These are phyloP conservation scores for Helenozyma baotianmanensis DNA, from an alignment of 805 yeast genomes.

Conservation along the genomic window DNA sequence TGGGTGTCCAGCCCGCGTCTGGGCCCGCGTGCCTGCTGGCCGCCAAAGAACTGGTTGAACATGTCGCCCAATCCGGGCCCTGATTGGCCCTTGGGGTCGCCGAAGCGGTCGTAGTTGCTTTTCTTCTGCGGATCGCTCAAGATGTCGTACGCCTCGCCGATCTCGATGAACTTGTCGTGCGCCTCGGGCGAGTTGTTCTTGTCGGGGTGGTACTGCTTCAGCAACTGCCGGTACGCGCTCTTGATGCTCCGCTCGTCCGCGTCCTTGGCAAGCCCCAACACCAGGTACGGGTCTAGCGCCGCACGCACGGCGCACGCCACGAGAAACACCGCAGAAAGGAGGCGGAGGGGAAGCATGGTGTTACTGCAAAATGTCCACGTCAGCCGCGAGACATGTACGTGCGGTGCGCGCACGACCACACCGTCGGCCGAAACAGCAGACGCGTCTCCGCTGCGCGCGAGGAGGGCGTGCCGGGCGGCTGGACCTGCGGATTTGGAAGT, in stretches of 20 bases:
- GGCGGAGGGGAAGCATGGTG: too few relatives aligned
- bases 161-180: conserved; percentile 78
- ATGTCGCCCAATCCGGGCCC: conserved; percentile 43
- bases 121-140: conserved; percentile 69
- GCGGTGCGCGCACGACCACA: background rate
- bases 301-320: conserved; percentile 8
- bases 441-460: too few relatives aligned
- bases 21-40: conserved; percentile 32
- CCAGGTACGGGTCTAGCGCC: conserved; percentile 46
- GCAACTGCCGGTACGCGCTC: conserved; percentile 74
- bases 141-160: conserved; percentile 91
- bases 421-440: too few relatives aligned
- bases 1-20: conserved; percentile 61
- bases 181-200: conserved; percentile 84
- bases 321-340: conserved; percentile 1
- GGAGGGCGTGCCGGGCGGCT: too few relatives aligned
- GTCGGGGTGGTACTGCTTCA: conserved; percentile 91
- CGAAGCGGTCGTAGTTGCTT: conserved; percentile 65
- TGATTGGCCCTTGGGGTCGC: conserved; percentile 55
- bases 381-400: background rate
- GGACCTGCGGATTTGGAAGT: too few relatives aligned
- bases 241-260: conserved; percentile 82
- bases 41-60: conserved; percentile 53
- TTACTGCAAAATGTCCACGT: conserved; percentile 1
- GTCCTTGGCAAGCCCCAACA: conserved; percentile 63